These are phyloP conservation scores for Xanthoconium purpureum DNA, from an alignment of 768 basidiomycete genomes.

Conservation along the genomic window DNA sequence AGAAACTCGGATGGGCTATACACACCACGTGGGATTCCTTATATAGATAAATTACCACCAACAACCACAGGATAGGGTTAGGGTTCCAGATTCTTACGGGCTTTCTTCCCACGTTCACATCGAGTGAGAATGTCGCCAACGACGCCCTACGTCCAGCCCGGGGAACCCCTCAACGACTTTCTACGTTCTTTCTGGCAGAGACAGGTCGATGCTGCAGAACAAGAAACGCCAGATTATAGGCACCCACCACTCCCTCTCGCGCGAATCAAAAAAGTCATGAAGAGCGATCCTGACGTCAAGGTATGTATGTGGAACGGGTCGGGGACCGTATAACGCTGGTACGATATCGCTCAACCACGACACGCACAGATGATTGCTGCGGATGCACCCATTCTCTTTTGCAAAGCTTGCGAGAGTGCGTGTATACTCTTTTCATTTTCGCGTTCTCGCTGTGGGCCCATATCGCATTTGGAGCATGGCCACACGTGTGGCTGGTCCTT, in stretches of 20 bases:
- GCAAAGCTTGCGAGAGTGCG: conserved; percentile 98
- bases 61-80: conserved; percentile 27
- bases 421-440: conserved; percentile 14
- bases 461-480: conserved; percentile 1
- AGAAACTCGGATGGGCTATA: too few relatives aligned
- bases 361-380: conserved; percentile 88
- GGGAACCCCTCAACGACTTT: conserved; percentile 85
- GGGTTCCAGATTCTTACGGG: conserved; percentile 10
- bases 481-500: not conserved
- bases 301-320: conserved; percentile 41
- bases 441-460: not conserved
- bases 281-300: conserved; percentile 96
- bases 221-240: conserved; percentile 83
- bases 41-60: not conserved
- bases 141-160: conserved; percentile 73
- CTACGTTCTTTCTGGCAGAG: conserved; percentile 87
- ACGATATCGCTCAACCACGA: conserved; percentile 1
- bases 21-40: not conserved
- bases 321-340: too few relatives aligned
- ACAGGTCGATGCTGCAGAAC: conserved; percentile 82
- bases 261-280: conserved; percentile 99
- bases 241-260: conserved; percentile 90
- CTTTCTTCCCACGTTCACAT: conserved; percentile 20
- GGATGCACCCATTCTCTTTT: conserved; percentile 94
- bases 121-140: conserved; percentile 30